Base-by-base conservation (phyloP, 2,329 filamentous ascomycete species). In the Paecilomyces sp. region DNA sequence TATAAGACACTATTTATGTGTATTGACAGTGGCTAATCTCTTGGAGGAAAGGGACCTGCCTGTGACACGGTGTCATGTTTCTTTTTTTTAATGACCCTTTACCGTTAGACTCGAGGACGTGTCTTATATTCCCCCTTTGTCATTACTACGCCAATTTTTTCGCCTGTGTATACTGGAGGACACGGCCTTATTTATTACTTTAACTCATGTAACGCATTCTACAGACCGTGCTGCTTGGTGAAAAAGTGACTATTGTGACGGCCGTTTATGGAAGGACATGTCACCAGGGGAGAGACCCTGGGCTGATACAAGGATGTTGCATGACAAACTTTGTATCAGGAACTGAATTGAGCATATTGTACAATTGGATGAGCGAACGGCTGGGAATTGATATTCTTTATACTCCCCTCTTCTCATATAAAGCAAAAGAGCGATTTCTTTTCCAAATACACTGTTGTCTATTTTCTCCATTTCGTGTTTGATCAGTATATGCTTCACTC, bases 341-440 rank as follows among this genome's bases (percentile, higher is more conserved):
- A 61, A 66, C 61, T 66, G 63, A 64, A 60, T 66, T 63, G 58
- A 65, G 60, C 58, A 57, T 56, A 56, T 18, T 55, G 61, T 60
- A 60, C 61, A 65, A 65, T 62, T 61, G 60, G 59, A 64, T 59
- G 58, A 64, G 61, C 62, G 57, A 47, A 47, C n/a, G 41, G 41
- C 41, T 47, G n/a, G n/a, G 41, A 47, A 47, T 22, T 47, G 41
- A 47, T 57, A 64, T 64, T 60, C 57, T 57, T 33, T 57, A 47
- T 24, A 30, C 13, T 57, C 52, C 56, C 62, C 63, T 62, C 61
- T 61, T 62, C 61, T 61, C 61, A 60, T 60, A 58, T 9, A 58
- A 8, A 18, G 15, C 15, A 47, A 47, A 47, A 47, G 41, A 47
- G 41, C 41, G 41, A 47, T 22, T 47, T 47, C n/a, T 18, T 47